These are phyloP conservation scores for Polygonum aviculare DNA, from an alignment of 148 eudicot species.

Conservation along the genomic window DNA sequence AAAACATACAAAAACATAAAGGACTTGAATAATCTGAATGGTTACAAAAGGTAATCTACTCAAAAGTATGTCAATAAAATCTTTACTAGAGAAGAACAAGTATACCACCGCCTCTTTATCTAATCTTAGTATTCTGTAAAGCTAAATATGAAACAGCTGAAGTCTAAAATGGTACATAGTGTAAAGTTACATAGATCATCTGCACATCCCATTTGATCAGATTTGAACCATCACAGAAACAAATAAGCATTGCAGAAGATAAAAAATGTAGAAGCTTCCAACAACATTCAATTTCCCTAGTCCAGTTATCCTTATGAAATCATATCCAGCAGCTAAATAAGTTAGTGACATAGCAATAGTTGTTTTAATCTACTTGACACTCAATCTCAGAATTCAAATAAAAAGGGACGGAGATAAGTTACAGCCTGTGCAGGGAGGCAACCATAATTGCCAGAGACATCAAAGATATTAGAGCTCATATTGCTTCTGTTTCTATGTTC, in stretches of 20 bases:
- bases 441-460: not conserved
- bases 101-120: not conserved
- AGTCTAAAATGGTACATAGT: not conserved
- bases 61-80: not conserved
- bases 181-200: not conserved
- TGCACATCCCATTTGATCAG: not conserved
- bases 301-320: not conserved
- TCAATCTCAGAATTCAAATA: not conserved
- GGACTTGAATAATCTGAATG: not conserved
- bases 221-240: not conserved
- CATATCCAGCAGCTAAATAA: not conserved
- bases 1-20: not conserved
- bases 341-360: not conserved
- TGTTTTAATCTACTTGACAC: not conserved
- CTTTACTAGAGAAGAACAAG: not conserved
- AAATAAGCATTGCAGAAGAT: not conserved
- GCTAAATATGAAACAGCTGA: not conserved
- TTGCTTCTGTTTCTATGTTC: not conserved
- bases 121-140: not conserved
- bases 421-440: not conserved
- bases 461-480: not conserved
- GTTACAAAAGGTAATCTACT: not conserved
- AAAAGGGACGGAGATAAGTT: not conserved
- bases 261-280: not conserved
- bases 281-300: not conserved